Evolutionary conservation across 106 monocot species (phyloP).

Genomic region (Allium fistulosum): DNA sequence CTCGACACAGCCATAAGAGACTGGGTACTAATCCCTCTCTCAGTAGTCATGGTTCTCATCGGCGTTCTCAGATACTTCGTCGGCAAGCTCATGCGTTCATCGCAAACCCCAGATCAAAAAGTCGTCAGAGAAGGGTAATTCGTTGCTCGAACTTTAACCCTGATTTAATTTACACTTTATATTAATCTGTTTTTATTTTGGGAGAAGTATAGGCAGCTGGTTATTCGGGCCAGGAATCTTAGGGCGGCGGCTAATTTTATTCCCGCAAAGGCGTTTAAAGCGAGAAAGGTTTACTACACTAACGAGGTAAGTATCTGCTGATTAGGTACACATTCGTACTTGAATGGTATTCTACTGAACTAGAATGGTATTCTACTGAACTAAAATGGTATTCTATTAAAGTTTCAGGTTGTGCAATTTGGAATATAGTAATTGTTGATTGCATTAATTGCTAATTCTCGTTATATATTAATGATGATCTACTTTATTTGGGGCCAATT

Average conservation of each 20-base stretch:
- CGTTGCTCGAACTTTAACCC: background rate
- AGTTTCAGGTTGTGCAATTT: too few species aligned
- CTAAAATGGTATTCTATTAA: too few species aligned
- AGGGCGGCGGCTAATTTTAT: slow-evolving; percentile 19
- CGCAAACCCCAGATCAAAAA: slow-evolving; percentile 64
- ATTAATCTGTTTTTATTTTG: background rate
- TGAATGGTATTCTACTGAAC: too few species aligned
- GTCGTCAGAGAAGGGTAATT: slow-evolving; percentile 78
- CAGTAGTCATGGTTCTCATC: slow-evolving; percentile 97
- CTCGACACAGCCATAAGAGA: slow-evolving; percentile 95
- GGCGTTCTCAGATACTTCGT: slow-evolving; percentile 98
- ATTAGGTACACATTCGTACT: too few species aligned
- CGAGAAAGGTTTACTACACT: slow-evolving; percentile 18
- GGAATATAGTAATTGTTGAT: too few species aligned
- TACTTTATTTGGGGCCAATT: too few species aligned
- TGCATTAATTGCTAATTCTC: too few species aligned
- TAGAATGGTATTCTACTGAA: too few species aligned
- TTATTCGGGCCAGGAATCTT: slow-evolving; percentile 24
- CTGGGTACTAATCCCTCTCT: slow-evolving; percentile 93
- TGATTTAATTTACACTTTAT: background rate
- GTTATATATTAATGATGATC: too few species aligned
- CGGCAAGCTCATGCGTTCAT: slow-evolving; percentile 88
- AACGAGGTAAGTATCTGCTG: slow-evolving; percentile 11
- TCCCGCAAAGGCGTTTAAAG: slow-evolving; percentile 15
- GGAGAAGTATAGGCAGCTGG: slow-evolving; percentile 17